phyloP scores from a whole-genome alignment of 1,139 yeast species.

The Yamadazyma sp. region DNA sequence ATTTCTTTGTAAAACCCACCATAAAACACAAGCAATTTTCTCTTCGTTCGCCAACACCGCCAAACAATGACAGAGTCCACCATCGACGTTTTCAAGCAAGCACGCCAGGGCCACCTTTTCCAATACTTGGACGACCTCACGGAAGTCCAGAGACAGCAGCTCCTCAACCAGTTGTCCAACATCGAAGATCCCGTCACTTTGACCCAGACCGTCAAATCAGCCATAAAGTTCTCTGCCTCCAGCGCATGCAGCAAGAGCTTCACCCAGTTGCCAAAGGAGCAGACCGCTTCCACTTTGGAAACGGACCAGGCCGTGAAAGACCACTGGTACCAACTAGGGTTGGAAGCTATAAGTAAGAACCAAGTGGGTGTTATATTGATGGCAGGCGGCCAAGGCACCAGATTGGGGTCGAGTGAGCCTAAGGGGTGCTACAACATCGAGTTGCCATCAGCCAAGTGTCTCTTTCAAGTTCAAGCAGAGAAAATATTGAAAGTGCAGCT shows the following conservation, averaged over 20 bases:
- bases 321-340: conserved; percentile 61
- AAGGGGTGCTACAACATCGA: conserved; percentile 92
- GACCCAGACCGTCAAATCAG: conserved; percentile 46
- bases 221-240: conserved; percentile 42
- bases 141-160: conserved; percentile 27
- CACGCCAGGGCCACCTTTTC: conserved; percentile 48
- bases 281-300: conserved; percentile 52
- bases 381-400: conserved; percentile 99
- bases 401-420: conserved; percentile 86
- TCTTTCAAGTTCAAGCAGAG: conserved; percentile 94
- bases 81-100: conserved; percentile 47
- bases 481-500: conserved; percentile 65
- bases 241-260: conserved; percentile 35
- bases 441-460: conserved; percentile 77
- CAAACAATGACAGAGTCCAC: conserved; percentile 20
- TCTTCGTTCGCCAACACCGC: too few relatives aligned
- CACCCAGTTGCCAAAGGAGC: conserved; percentile 51
- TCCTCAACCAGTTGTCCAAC: conserved; percentile 37
- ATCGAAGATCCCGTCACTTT: conserved; percentile 44
- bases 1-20: neutral
- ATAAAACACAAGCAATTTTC: neutral
- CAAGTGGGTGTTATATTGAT: conserved; percentile 86
- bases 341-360: conserved; percentile 64
- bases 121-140: conserved; percentile 39
- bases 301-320: conserved; percentile 25